These are phyloP conservation scores for Alnus rubra DNA, from an alignment of 306 rosid genomes.

Conservation along the genomic window DNA sequence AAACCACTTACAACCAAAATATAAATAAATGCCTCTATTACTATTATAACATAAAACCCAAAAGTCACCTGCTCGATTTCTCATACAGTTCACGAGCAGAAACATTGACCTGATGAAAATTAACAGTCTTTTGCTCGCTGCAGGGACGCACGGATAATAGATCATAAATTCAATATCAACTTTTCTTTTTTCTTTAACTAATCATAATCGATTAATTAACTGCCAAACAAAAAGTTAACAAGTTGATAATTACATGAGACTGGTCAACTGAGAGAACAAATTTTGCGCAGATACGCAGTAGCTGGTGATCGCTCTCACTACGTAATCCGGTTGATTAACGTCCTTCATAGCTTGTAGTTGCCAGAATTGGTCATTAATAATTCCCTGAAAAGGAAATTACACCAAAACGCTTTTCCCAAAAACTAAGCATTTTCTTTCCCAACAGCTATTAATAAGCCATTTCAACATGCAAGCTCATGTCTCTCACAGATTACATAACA, in stretches of 20 bases:
- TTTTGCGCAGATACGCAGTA: constrained; percentile 5
- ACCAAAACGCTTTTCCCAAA: background rate
- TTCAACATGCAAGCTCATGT: background rate
- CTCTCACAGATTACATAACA: background rate
- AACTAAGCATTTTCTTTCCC: background rate
- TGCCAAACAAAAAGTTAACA: background rate
- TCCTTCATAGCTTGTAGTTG: constrained; percentile 23
- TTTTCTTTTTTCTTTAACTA: background rate
- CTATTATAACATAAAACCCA: background rate
- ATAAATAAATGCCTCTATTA: background rate
- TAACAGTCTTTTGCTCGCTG: constrained; percentile 20
- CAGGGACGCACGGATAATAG: background rate
- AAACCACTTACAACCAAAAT: background rate
- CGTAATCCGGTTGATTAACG: constrained; percentile 4
- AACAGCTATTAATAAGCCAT: background rate
- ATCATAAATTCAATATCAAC: background rate
- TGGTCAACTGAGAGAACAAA: constrained; percentile 17
- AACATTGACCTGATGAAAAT: constrained; percentile 21
- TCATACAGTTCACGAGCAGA: constrained; percentile 22
- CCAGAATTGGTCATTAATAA: constrained; percentile 26
- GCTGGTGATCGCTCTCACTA: constrained; percentile 23
- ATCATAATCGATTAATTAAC: background rate
- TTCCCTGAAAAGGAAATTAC: background rate
- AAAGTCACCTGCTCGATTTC: constrained; percentile 22
- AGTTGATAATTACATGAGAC: constrained; percentile 16